These are phyloP conservation scores for Calonectria pseudoreteaudii DNA, from an alignment of 2,329 filamentous ascomycete species.

Conservation along the genomic window DNA sequence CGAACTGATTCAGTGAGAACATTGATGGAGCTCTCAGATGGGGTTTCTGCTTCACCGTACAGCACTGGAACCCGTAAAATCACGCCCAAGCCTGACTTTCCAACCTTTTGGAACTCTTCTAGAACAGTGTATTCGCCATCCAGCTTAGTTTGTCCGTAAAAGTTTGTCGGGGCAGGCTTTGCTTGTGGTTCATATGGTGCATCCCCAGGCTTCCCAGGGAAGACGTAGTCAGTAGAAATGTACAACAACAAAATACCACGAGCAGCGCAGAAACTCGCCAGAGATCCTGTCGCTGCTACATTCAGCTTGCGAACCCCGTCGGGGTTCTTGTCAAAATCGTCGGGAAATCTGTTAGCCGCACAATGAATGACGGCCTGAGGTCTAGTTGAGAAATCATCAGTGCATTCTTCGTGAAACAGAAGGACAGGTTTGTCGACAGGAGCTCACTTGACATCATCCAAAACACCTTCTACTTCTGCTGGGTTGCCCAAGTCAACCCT, in stretches of 20 bases:
- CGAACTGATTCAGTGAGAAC: slow-evolving; percentile 80
- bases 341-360: slow-evolving; percentile 90
- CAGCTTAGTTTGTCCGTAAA: slow-evolving; percentile 75
- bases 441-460: slow-evolving; percentile 66
- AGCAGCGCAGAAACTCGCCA: slow-evolving; percentile 73
- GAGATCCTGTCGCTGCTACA: slow-evolving; percentile 73
- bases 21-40: slow-evolving; percentile 86
- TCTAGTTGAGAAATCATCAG: slow-evolving; percentile 53
- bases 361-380: slow-evolving; percentile 86
- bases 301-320: slow-evolving; percentile 80
- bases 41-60: slow-evolving; percentile 79
- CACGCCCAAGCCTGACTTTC: slow-evolving; percentile 68
- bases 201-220: slow-evolving; percentile 79
- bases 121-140: slow-evolving; percentile 74
- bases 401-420: not conserved
- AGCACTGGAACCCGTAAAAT: slow-evolving; percentile 86
- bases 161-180: slow-evolving; percentile 77
- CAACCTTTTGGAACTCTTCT: slow-evolving; percentile 63
- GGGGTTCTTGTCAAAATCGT: slow-evolving; percentile 85
- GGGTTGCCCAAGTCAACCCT: slow-evolving; percentile 65
- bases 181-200: slow-evolving; percentile 82
- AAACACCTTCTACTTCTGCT: slow-evolving; percentile 59
- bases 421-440: too few species aligned
- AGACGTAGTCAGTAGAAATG: slow-evolving; percentile 87
- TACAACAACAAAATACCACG: slow-evolving; percentile 76